A percentile compares a stretch with the other conserved stretches of the same genome.
Evolutionary conservation across 352 stramenopile genomes (phyloP).

Genomic region (Phytophthora hybrid): DNA sequence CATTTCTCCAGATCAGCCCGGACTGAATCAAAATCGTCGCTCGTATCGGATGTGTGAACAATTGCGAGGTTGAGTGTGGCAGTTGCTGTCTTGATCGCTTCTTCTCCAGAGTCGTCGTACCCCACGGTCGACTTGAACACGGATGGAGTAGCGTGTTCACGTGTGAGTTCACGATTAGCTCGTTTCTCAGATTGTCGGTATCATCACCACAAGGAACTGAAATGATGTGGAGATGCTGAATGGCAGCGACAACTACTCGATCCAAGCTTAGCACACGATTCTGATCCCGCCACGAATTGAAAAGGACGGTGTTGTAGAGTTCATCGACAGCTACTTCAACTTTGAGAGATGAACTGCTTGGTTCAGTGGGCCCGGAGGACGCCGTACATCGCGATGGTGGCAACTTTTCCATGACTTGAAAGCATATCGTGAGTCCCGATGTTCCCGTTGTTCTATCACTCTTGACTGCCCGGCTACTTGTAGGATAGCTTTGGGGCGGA

Average conservation of each 20-base stretch:
- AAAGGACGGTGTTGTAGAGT: constrained; percentile 36
- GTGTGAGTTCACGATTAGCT: constrained; percentile 51
- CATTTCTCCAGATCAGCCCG: constrained; percentile 62
- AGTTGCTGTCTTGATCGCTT: constrained; percentile 36
- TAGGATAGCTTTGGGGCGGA: constrained; percentile 23
- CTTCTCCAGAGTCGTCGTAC: constrained; percentile 28
- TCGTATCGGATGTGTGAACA: constrained; percentile 15
- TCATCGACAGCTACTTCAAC: constrained; percentile 45
- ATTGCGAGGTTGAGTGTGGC: constrained; percentile 19
- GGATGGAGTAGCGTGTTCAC: constrained; percentile 42
- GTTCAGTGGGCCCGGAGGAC: not conserved
- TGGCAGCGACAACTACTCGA: constrained; percentile 39
- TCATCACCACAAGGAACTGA: constrained; percentile 36
- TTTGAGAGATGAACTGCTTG: constrained; percentile 10
- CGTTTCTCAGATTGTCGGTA: constrained; percentile 22
- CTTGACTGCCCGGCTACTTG: constrained; percentile 2
- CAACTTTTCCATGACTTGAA: constrained; percentile 40
- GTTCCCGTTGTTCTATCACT: not conserved
- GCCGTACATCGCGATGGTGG: constrained; percentile 8
- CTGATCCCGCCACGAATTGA: constrained; percentile 13
- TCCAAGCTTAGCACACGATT: constrained; percentile 43
- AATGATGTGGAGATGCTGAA: constrained; percentile 55
- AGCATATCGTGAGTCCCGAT: constrained; percentile 37
- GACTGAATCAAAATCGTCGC: constrained; percentile 51
- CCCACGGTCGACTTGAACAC: constrained; percentile 16